Base-by-base conservation (phyloP, 345 rosid species). In the Xanthoceras sorbifolium region DNA sequence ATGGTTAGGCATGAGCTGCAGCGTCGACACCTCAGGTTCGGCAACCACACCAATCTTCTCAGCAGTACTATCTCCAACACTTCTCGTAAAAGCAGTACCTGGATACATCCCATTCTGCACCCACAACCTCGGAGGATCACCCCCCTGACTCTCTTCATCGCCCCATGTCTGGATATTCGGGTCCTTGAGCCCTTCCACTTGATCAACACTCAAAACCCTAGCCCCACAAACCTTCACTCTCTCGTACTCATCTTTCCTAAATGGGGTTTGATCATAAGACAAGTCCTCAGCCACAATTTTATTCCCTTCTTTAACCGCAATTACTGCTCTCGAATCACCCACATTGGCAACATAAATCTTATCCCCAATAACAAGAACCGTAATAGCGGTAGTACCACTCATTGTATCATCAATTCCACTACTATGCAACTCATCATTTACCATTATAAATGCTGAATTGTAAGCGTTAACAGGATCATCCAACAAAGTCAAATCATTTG, bases 91-190 rank as follows among this genome's bases (percentile, higher is more conserved):
- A 4, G 99, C 99, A 0, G 99, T 96, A 57, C 99, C 99, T 0
- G 99, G 99, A 62, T 89, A 94, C 94, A 88, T 91, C 20, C 90
- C 99, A 52, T 96, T 87, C 76, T 87, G 97, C 63, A 92, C 90
- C 98, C 98, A 92, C 84, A 96, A 83, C 84, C 99, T 93, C 0
- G 99, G 99, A 65, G 99, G 99, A 84, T 96, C 98, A 40, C 89
- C 84, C 40, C 98, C 99, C 61, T 92, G 85, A 69, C 86, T 96
- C 85, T 93, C 98, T 86, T 96, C 98, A 75, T 87, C 87, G 0
- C 93, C 95, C 99, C 97, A 96, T 0, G 83, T 71, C 77, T 96
- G 99, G 65, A 91, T 87, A 81, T 76, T 80, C 0, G 99, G 97
- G 79, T 94, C 97, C 86, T 90, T 92, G 60, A 90, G 73, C 20